Base-by-base conservation (phyloP, 2,329 filamentous ascomycete species). In the Raffaelea albimanens region DNA sequence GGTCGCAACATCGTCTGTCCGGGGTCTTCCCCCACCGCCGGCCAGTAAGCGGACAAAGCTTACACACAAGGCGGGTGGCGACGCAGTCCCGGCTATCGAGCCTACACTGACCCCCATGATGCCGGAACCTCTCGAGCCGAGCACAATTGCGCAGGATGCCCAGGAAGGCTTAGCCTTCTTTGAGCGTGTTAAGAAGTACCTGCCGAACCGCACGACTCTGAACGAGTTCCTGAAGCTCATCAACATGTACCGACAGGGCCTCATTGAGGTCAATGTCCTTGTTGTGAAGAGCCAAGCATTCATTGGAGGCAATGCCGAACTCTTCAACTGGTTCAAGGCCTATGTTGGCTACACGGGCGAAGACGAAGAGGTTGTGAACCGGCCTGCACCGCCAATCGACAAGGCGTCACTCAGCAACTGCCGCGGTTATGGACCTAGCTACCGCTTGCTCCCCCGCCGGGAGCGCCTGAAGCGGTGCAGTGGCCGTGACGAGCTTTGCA, bases 211-310 rank as follows among this genome's bases (percentile, higher is more conserved):
- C 63, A 85, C 87, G 48, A 84, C 84, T 3, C 94, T 95, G 76
- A 90, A 87, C 57, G 93, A 98, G 63, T 98, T 98, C 65, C 68
- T 98, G 54, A 98, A 98, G 69, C 79, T 98, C 7, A 93, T 91
- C 71, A 98, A 97, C 57, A 75, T 98, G 25, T 98, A 88, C 68
- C 93, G 86, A 20, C 87, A 95, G 58, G 90, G 94, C 56, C 76
- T 98, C 44, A 94, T 98, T 52, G 88, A 95, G 59, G 84, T 84
- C 49, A 82, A 86, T 51, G 81, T 88, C 2, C 71, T 98, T 14
- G 80, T 93, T 22, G 83, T 88, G 61, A 87, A 93, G 61, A 87
- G 88, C 2, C 80, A 83, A 46, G 77, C 80, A 5, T 98, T 95
- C 61, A 89, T 98, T 50, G 87, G 89, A 14, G 82, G 83, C 34